Conservation (phyloP, 257 asterid genomes). For the Primulina eburnea region DNA sequence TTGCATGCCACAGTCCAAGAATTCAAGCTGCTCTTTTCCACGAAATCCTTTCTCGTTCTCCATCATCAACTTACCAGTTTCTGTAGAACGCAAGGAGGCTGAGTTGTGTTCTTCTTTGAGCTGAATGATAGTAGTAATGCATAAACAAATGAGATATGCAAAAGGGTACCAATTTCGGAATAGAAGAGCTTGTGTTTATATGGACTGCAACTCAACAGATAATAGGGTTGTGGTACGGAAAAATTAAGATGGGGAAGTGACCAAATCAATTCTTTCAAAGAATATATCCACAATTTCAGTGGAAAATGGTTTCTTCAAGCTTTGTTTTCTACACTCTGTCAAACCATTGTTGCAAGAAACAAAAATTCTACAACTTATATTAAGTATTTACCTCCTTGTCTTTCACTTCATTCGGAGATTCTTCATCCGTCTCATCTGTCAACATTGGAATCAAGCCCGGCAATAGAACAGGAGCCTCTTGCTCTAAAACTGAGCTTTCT, state of each 20-base stretch:
- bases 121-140: constrained; percentile 28
- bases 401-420: constrained; percentile 25
- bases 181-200: neutral
- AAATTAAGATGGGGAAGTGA: neutral
- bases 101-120: constrained; percentile 28
- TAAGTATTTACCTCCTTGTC: constrained; percentile 47
- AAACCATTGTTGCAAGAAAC: neutral
- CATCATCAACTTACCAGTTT: constrained; percentile 23
- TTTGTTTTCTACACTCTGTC: neutral
- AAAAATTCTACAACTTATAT: constrained; percentile 7
- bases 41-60: constrained; percentile 25
- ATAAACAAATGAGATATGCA: constrained; percentile 4
- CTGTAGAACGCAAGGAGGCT: constrained; percentile 18
- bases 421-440: constrained; percentile 31
- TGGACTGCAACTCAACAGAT: neutral
- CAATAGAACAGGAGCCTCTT: constrained; percentile 37
- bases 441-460: constrained; percentile 49
- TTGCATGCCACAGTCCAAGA: constrained; percentile 34
- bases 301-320: neutral
- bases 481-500: constrained; percentile 21
- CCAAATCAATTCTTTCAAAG: neutral
- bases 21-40: constrained; percentile 12
- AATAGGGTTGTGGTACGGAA: neutral
- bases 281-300: neutral
- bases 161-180: neutral